A percentile compares a stretch with the other conserved stretches of the same genome.
These are phyloP conservation scores for Clausena lansium DNA, from an alignment of 345 rosid species.

Conservation along the genomic window DNA sequence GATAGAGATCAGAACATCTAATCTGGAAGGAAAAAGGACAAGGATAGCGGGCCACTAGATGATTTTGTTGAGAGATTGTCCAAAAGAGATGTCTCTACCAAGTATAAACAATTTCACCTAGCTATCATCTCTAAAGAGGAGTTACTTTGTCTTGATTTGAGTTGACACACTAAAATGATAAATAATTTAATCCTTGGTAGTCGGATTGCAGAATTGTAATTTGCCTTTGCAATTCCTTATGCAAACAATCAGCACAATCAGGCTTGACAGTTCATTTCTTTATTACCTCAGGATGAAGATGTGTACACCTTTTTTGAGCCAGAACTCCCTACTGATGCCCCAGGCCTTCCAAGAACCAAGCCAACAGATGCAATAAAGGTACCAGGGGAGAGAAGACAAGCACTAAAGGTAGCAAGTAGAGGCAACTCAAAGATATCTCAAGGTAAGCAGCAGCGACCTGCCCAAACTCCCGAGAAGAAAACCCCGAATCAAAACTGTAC, in stretches of 20 bases:
- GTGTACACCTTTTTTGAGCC: constrained; percentile 97
- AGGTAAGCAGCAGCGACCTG: constrained; percentile 57
- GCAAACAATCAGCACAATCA: background rate
- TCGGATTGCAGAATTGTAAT: background rate
- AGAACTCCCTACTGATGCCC: constrained; percentile 69
- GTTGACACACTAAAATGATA: background rate
- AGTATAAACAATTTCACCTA: background rate
- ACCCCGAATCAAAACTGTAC: constrained; percentile 37
- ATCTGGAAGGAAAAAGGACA: background rate
- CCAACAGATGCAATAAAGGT: constrained; percentile 57
- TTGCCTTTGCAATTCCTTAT: background rate
- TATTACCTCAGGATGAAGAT: constrained; percentile 78
- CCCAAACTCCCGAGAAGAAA: constrained; percentile 48
- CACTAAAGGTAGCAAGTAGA: constrained; percentile 58
- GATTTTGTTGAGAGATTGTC: background rate
- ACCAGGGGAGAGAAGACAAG: constrained; percentile 56
- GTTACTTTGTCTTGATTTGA: background rate
- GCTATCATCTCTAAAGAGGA: background rate
- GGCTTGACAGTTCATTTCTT: background rate
- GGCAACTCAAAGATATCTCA: constrained; percentile 65
- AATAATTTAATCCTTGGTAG: no score
- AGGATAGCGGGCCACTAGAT: background rate
- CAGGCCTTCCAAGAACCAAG: constrained; percentile 53
- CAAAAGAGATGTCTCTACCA: background rate
- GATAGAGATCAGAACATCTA: background rate